phyloP scores from a whole-genome alignment of 1,284 basidiomycete genomes.

The Heterobasidion irregulare region DNA sequence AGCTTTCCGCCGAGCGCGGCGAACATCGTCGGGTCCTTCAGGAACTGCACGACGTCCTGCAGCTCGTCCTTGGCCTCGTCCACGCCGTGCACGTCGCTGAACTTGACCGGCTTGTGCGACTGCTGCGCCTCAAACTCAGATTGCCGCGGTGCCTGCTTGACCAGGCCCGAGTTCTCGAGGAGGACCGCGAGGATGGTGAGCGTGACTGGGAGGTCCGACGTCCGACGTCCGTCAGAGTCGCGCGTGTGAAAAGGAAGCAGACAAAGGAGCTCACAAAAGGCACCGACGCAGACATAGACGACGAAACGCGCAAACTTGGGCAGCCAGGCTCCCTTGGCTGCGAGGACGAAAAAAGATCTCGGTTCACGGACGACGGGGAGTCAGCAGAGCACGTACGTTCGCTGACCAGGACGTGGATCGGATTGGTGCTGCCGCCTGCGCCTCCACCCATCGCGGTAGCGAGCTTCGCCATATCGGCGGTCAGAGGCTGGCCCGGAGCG shows the following conservation, averaged over 20 bases:
- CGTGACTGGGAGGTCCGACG: slow-evolving; percentile 40
- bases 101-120: slow-evolving; percentile 77
- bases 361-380: neutral
- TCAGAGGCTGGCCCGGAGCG: slow-evolving; percentile 15
- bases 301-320: slow-evolving; percentile 58
- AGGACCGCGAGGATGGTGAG: slow-evolving; percentile 82
- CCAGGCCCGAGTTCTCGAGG: slow-evolving; percentile 85
- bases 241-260: neutral
- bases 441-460: slow-evolving; percentile 31
- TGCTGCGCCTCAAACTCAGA: slow-evolving; percentile 65
- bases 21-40: slow-evolving; percentile 86
- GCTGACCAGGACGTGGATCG: slow-evolving; percentile 72
- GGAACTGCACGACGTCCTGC: slow-evolving; percentile 87
- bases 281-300: slow-evolving; percentile 28
- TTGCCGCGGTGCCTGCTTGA: slow-evolving; percentile 78
- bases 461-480: slow-evolving; percentile 32
- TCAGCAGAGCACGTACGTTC: slow-evolving; percentile 47
- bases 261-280: slow-evolving; percentile 32
- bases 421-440: slow-evolving; percentile 39
- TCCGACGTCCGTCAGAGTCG: neutral
- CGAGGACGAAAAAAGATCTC: slow-evolving; percentile 6
- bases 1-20: slow-evolving; percentile 85
- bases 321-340: slow-evolving; percentile 62
- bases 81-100: slow-evolving; percentile 89
- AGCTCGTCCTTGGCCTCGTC: slow-evolving; percentile 94